phyloP scores from a whole-genome alignment of 202 grass and related monocot genomes.

The Brachypodium distachyon region DNA sequence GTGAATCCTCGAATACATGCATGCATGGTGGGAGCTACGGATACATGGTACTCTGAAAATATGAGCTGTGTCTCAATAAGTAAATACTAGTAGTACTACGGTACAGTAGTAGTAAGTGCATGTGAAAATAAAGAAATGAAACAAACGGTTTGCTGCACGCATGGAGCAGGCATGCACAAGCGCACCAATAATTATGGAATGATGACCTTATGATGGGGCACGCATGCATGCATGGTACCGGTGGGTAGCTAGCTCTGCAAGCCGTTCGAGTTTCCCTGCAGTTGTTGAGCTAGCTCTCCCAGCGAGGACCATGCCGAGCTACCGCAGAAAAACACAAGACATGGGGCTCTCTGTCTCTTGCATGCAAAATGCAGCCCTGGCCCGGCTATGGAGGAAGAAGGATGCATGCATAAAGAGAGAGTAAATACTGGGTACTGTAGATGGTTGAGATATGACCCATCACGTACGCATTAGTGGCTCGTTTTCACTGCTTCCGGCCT shows the following conservation, averaged over 20 bases:
- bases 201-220: conserved; percentile 26
- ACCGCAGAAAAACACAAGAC: not conserved
- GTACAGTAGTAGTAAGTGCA: too few species aligned
- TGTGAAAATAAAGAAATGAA: too few species aligned
- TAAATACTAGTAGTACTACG: too few species aligned
- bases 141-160: not conserved
- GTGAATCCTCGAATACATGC: too few species aligned
- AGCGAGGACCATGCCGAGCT: not conserved
- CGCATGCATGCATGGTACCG: not conserved
- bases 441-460: conserved; percentile 33
- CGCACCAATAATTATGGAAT: conserved; percentile 21
- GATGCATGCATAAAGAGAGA: not conserved
- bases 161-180: not conserved
- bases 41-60: too few species aligned
- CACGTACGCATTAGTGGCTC: conserved; percentile 3
- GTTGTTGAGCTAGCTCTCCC: not conserved
- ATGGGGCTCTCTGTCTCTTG: not conserved
- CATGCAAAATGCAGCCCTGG: not conserved
- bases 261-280: not conserved
- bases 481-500: not conserved
- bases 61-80: too few species aligned
- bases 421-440: conserved; percentile 17
- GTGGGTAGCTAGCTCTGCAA: not conserved
- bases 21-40: too few species aligned
- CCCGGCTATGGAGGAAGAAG: not conserved